Evolutionary conservation across 2,329 filamentous ascomycete genomes (phyloP).

Genomic region (Ascosphaera apis): DNA sequence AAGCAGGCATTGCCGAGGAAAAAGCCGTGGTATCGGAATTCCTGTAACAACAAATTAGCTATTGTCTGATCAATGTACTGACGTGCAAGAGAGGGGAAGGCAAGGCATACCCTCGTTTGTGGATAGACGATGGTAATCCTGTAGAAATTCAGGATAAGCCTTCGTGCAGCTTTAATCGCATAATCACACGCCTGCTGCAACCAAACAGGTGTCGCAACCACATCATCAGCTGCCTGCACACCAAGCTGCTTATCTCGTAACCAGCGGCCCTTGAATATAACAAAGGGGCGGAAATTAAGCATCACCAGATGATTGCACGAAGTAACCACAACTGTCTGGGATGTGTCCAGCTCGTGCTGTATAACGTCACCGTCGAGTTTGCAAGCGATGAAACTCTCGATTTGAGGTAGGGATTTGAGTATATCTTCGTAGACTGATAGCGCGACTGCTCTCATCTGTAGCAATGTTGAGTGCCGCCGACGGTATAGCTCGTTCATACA

Average conservation of each 20-base stretch:
- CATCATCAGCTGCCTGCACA: slow-evolving; percentile 6
- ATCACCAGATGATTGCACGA: slow-evolving; percentile 22
- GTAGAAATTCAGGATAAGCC: slow-evolving; percentile 17
- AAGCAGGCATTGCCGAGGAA: slow-evolving; percentile 22
- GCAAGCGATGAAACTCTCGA: slow-evolving; percentile 7
- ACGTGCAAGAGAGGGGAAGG: slow-evolving; percentile 10
- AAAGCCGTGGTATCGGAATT: slow-evolving; percentile 23
- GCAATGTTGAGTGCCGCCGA: slow-evolving; percentile 17
- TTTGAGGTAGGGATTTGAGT: slow-evolving; percentile 12
- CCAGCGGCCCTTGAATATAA: slow-evolving; percentile 21
- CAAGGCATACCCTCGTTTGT: slow-evolving; percentile 19
- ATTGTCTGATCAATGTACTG: not conserved
- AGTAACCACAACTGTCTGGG: slow-evolving; percentile 14
- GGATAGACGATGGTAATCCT: not conserved
- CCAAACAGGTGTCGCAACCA: slow-evolving; percentile 13
- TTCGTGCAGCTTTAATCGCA: slow-evolving; percentile 19
- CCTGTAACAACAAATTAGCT: slow-evolving; percentile 8
- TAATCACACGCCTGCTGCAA: slow-evolving; percentile 23
- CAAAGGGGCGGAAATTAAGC: slow-evolving; percentile 22
- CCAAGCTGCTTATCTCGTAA: slow-evolving; percentile 10
- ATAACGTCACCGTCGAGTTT: not conserved
- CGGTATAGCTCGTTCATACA: slow-evolving; percentile 21
- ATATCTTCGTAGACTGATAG: slow-evolving; percentile 13
- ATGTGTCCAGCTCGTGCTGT: not conserved
- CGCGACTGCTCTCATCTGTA: slow-evolving; percentile 16